Conservation (phyloP, 164 flowering plant genomes). For the Piper longum region DNA sequence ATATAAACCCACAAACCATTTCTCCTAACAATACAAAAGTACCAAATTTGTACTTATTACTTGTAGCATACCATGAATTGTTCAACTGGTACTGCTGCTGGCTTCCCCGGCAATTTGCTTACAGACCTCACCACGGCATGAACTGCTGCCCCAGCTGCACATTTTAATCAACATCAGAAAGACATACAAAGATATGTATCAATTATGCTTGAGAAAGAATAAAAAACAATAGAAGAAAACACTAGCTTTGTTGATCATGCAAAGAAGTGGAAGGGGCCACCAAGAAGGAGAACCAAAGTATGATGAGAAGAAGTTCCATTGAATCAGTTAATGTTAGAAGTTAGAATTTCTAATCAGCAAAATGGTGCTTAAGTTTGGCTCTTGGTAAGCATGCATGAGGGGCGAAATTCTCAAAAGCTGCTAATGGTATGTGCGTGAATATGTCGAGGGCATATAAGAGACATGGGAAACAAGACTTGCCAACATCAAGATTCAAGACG, state of each 20-base stretch:
- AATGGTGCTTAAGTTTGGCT: background rate
- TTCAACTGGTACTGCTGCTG: background rate
- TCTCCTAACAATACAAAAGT: background rate
- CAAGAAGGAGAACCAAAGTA: background rate
- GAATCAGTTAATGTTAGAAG: background rate
- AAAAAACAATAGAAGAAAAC: too few relatives aligned
- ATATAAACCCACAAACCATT: background rate
- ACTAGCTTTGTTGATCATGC: background rate
- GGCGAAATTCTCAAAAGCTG: background rate
- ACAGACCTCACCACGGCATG: background rate
- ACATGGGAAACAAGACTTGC: background rate
- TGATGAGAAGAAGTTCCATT: background rate
- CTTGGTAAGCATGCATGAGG: background rate
- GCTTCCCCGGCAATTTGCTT: background rate
- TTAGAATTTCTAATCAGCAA: background rate
- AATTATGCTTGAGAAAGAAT: too few relatives aligned
- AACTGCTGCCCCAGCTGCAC: background rate
- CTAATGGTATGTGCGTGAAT: background rate
- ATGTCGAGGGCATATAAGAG: background rate
- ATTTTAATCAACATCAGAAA: background rate
- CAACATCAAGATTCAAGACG: background rate
- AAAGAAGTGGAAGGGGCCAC: background rate
- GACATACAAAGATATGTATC: background rate
- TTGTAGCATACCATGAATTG: background rate
- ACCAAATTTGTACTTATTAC: background rate